Conservation (phyloP, 1,139 yeast species). For the Hansenula lynferdii region DNA sequence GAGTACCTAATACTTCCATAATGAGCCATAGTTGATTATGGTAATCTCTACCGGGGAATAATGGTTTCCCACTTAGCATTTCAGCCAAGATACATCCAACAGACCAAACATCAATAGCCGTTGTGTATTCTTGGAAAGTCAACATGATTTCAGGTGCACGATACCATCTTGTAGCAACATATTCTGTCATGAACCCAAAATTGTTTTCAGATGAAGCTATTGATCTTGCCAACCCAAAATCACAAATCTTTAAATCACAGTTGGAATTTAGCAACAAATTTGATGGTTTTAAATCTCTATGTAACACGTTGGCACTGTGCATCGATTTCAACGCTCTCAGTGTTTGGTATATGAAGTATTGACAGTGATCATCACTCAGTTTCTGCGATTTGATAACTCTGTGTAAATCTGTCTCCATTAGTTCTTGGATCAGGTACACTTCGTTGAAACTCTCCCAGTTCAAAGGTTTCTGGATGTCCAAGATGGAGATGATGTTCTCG, state of each 20-base stretch:
- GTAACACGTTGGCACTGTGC: constrained; percentile 89
- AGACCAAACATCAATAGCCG: constrained; percentile 96
- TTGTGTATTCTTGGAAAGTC: constrained; percentile 87
- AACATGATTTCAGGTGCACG: constrained; percentile 97
- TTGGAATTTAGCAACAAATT: constrained; percentile 83
- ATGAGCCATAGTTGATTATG: constrained; percentile 85
- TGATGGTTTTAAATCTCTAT: constrained; percentile 89
- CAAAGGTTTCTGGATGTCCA: constrained; percentile 87
- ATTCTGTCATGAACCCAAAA: constrained; percentile 84
- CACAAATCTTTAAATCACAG: constrained; percentile 92
- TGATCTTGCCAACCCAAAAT: constrained; percentile 86
- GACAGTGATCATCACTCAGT: constrained; percentile 87
- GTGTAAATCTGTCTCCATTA: constrained; percentile 95
- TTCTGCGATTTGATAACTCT: constrained; percentile 84
- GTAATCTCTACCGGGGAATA: constrained; percentile 94
- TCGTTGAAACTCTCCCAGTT: constrained; percentile 74
- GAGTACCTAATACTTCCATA: constrained; percentile 88
- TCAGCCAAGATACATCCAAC: constrained; percentile 96
- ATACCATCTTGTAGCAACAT: constrained; percentile 97
- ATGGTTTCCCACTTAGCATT: constrained; percentile 79
- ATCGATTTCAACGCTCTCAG: constrained; percentile 84
- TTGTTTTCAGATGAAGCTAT: constrained; percentile 50
- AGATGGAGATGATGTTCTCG: constrained; percentile 85
- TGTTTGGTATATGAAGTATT: constrained; percentile 88
- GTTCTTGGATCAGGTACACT: constrained; percentile 89